Base-by-base conservation (phyloP, 1,284 basidiomycete species). In the Boletus mariae region DNA sequence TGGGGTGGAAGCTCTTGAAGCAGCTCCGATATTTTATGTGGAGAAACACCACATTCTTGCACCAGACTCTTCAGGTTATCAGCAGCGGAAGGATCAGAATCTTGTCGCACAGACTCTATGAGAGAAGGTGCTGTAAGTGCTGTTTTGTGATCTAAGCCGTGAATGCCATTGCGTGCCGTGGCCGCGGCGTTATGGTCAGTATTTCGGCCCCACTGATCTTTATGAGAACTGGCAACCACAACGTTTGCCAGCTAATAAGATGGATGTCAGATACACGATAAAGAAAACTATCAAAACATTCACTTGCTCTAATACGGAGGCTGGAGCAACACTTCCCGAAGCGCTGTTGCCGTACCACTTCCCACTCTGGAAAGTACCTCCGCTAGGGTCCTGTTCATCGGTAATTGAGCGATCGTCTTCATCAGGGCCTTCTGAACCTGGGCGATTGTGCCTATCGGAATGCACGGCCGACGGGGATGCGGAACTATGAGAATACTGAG, bases 21-120 rank as follows among this genome's bases (percentile, higher is more conserved):
- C n/a, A 95, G 79, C 66, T 95, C 90, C 5, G 88, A 84, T 45
- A 95, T 85, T 70, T 93, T 93, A 61, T 92, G 89, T 3, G 92
- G 88, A 28, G 88, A 84, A 47, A 94, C 90, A 3, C 93, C 93
- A 66, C 90, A 95, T 70, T 96, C 92, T 63, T 89, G 87, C 44
- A 95, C 87, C 40, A 96, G 78, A 44, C 83, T 82, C 69, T 92
- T 85, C 52, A 92, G 71, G 59, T 87, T 89, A 62, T 90, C 87
- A 5, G 79, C 86, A n/a, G 88, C 83, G 17, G 85, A 82, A 2
- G 83, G 80, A 59, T 89, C 86, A 28, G 78, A 69, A 50, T 83
- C 79, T 52, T 78, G 80, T 54, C 73, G 75, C 8, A 77, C 75
- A 20, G 73, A 67, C 37, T 76, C 77, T 51, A 78, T 73, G 34